Percentiles rank a stretch among this genome's conserved stretches.
These are phyloP conservation scores for Geranium brycei DNA, from an alignment of 345 rosid genomes.

Conservation along the genomic window DNA sequence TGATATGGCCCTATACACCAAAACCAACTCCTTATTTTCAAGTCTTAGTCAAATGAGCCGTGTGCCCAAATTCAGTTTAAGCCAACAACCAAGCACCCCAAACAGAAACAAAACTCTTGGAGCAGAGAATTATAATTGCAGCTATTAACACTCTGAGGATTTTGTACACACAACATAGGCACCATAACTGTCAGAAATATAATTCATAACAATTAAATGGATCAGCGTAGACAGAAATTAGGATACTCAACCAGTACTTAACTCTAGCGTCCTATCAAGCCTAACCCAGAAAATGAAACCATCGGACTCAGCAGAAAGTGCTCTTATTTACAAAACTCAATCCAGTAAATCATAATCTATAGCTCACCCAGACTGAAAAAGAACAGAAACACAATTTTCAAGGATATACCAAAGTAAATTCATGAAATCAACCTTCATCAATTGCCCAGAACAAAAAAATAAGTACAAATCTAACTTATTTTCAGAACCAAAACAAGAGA, in stretches of 20 bases:
- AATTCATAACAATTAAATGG: background rate
- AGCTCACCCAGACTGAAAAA: too few relatives aligned
- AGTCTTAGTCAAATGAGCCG: too few relatives aligned
- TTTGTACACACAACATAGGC: background rate
- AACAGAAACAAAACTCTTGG: background rate
- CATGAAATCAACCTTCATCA: too few relatives aligned
- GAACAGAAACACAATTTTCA: too few relatives aligned
- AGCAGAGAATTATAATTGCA: background rate
- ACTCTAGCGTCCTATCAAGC: too few relatives aligned
- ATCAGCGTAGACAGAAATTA: background rate
- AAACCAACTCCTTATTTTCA: too few relatives aligned
- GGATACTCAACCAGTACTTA: background rate
- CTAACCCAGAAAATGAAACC: background rate
- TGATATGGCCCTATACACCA: too few relatives aligned
- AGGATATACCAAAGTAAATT: too few relatives aligned
- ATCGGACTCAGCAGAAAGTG: background rate
- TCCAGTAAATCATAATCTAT: too few relatives aligned
- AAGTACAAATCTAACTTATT: too few relatives aligned
- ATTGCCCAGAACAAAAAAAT: too few relatives aligned
- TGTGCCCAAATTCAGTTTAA: constrained; percentile 1
- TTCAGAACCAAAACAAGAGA: background rate
- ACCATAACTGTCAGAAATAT: background rate
- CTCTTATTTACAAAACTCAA: background rate
- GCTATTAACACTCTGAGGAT: background rate
- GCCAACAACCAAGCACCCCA: background rate